Evolutionary conservation across 345 rosid species (phyloP).

Genomic region (Hevea brasiliensis): DNA sequence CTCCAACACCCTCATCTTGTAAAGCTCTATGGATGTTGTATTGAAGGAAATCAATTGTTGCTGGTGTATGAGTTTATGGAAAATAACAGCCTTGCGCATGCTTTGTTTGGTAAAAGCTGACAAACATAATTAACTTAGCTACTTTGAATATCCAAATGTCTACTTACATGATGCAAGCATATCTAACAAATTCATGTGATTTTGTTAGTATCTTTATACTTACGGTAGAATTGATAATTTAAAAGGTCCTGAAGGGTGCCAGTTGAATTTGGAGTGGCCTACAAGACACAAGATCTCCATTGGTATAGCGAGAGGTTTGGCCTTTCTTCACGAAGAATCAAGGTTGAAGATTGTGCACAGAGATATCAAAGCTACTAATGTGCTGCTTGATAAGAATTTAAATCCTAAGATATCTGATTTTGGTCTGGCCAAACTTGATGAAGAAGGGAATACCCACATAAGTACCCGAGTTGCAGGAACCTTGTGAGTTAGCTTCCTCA

Average conservation of each 20-base stretch:
- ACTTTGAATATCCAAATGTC: too few species aligned
- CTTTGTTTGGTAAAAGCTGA: conserved; percentile 9
- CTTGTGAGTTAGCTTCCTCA: background rate
- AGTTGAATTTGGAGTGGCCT: conserved; percentile 19
- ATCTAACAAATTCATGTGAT: background rate
- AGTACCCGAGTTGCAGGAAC: conserved; percentile 21
- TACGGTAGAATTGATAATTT: background rate
- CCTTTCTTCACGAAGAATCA: conserved; percentile 23
- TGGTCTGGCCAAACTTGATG: conserved; percentile 23
- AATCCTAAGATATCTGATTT: conserved; percentile 19
- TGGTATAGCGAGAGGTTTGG: conserved; percentile 22
- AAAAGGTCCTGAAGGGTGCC: conserved; percentile 12
- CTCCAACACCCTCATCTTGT: conserved; percentile 18
- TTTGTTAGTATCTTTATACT: background rate
- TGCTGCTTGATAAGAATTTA: background rate
- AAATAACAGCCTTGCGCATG: conserved; percentile 21
- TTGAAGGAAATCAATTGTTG: conserved; percentile 18
- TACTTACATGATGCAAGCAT: background rate
- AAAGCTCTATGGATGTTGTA: conserved; percentile 18
- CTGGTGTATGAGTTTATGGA: conserved; percentile 24
- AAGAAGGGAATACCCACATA: conserved; percentile 20
- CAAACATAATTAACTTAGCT: background rate
- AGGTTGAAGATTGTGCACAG: conserved; percentile 20
- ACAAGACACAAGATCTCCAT: conserved; percentile 13
- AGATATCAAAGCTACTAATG: conserved; percentile 17